Evolutionary conservation across 106 monocot genomes (phyloP), one percentile per base, ranked within the genome.

Genomic region (Acorus gramineus): DNA sequence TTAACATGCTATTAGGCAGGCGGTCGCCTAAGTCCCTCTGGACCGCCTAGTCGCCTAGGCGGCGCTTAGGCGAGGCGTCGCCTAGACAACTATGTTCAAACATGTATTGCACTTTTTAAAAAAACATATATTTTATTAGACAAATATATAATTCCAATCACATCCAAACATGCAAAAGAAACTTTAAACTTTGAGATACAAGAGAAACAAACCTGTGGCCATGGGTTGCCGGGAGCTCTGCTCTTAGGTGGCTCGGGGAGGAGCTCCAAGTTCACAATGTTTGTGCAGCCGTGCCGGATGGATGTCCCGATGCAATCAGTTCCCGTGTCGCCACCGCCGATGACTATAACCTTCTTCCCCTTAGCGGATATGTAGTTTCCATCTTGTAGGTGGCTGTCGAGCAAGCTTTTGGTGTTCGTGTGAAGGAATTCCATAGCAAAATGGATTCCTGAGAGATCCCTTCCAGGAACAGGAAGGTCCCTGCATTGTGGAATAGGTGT

Each of bases 351-450:
- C 76, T 89, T 98, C 65, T 98, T 98, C 43, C 92, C 98, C 47
- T 84, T 78, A 53, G 98, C 98, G 53, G 86, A 92, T 46, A 98
- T 88, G 65, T 92, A 98, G 52, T 85, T 85, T 53, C 79, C 88
- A 69, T 98, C 92, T 52, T 82, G 61, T 54, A 92, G 63, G 71
- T 86, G 85, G 76, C 98, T 92, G 62, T 98, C 98, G 11, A 98
- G 92, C 73, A 98, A 84, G 63, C 98, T 98, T 71, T 92, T 98
- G 43, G 98, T 98, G 66, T 98, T 98, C 51, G 85, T 82, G 78
- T 88, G 92, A 4, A 98, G 85, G 67, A 98, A 98, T 65, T 98
- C 92, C 98, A 98, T 98, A 4, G 98, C 98, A 67, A 98, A 98
- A 71, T 89, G 85, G 52, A 98, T 64, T 62, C 98, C 98, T 46